Base-by-base conservation (phyloP, 371 early-diverging fungal species). In the Mucor racemosus region DNA sequence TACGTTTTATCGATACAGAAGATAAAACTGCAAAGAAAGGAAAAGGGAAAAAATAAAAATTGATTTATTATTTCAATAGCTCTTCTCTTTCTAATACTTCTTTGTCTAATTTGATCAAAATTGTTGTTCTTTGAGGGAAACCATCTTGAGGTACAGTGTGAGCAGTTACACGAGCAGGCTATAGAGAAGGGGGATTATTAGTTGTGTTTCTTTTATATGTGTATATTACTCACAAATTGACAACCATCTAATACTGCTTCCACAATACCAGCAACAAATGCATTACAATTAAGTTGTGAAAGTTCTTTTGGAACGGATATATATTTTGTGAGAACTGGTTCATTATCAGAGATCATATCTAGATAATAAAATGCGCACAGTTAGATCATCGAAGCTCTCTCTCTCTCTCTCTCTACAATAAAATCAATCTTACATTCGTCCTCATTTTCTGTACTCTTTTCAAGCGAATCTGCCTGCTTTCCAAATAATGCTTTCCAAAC, bases 311-410 rank as follows among this genome's bases (percentile, higher is more conserved):
- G 98, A 7, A 96, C 90, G 5, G 97, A 95, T 55, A 98, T 94
- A 79, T 90, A 97, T 73, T 89, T 91, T 44, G 88, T 89, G 42
- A 96, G 81, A 8, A 91, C 63, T 2, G 97, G 97, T 57, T 98
- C 97, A 68, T 97, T 97, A 76, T 98, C 99, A 17, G 93, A 92
- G 40, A 98, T 94, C 99, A 98, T 98, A 71, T 97, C 93, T 95
- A 77, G 21, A 13, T 5, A 58, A 10, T 21, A 50, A 3, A 26
- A 26, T 26, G 26, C 26, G 3, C 26, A 26, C 26, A 26, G 26
- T 26, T 26, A 26, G 3, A 26, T 26, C 3, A 26, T 26, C 26
- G 1, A 26, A 26, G 26, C 3, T 26, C 1, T 26, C 3, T 26
- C 26, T 3, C 3, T 26, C 26, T 3, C 3, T 26, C 1, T 26